A percentile compares a stretch with the other conserved stretches of the same genome.
Evolutionary conservation across 257 asterid genomes (phyloP).

Genomic region (Salvia splendens): DNA sequence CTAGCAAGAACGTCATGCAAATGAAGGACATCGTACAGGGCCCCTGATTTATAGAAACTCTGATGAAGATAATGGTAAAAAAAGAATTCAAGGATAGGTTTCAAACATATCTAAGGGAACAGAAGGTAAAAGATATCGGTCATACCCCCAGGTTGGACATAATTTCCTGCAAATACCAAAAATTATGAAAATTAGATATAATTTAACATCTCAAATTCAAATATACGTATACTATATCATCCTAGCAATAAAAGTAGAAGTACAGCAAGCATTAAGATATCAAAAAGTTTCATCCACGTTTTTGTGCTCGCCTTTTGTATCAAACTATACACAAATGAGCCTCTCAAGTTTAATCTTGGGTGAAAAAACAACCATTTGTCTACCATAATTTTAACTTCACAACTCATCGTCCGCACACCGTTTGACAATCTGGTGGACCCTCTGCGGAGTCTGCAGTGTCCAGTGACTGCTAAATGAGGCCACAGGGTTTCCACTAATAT

Average conservation of each 20-base stretch:
- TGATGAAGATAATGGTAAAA: constrained; percentile 30
- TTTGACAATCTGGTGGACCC: constrained; percentile 16
- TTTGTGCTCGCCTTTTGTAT: constrained; percentile 1
- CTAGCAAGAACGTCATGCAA: constrained; percentile 99
- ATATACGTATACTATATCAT: not conserved
- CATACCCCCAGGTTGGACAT: constrained; percentile 91
- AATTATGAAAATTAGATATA: constrained; percentile 34
- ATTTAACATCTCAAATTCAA: constrained; percentile 3
- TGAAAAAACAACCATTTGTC: not conserved
- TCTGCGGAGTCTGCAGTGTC: constrained; percentile 19
- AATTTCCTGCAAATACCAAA: constrained; percentile 72
- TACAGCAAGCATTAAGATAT: constrained; percentile 23
- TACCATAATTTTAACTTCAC: not conserved
- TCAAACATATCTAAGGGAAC: constrained; percentile 8
- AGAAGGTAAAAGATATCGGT: constrained; percentile 31
- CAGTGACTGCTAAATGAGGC: constrained; percentile 15
- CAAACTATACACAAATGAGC: not conserved
- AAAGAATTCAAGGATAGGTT: constrained; percentile 36
- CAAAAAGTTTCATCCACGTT: constrained; percentile 11
- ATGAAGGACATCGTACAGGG: constrained; percentile 94
- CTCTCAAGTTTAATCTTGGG: constrained; percentile 17
- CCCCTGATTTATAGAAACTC: constrained; percentile 68
- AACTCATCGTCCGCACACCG: constrained; percentile 14
- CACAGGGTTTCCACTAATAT: constrained; percentile 11
- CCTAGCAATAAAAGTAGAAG: constrained; percentile 14